Conservation (phyloP, 441 rosid genomes). For the Isatis lusitanica region DNA sequence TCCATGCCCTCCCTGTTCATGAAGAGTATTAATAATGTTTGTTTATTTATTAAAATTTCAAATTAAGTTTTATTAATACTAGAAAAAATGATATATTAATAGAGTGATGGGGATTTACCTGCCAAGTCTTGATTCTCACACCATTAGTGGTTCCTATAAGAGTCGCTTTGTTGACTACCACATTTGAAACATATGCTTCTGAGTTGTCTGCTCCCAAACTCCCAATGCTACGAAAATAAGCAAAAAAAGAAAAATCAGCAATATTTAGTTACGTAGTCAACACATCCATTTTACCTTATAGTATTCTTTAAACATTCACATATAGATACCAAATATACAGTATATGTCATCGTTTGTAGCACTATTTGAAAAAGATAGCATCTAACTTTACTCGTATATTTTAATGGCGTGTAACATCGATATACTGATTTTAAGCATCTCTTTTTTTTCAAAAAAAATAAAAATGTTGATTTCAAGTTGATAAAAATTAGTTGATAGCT, state of each 20-base stretch:
- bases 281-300: background rate
- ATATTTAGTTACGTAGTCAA: background rate
- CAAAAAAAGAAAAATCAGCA: background rate
- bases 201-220: constrained; percentile 76
- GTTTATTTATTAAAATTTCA: background rate
- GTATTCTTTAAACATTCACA: too few species aligned
- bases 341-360: too few species aligned
- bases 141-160: constrained; percentile 85
- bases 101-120: constrained; percentile 46
- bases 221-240: constrained; percentile 57
- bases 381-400: background rate
- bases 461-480: background rate
- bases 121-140: constrained; percentile 97
- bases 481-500: background rate
- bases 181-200: constrained; percentile 76
- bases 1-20: constrained; percentile 74
- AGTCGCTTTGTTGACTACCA: constrained; percentile 63
- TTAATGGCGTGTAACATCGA: background rate
- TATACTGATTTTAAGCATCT: background rate
- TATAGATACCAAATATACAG: too few species aligned
- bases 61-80: background rate
- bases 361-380: background rate
- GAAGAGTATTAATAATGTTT: background rate
- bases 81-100: background rate
- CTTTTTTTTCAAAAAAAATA: background rate